Evolutionary conservation across 768 basidiomycete genomes (phyloP).

Genomic region (Phanerochaete sordida): DNA sequence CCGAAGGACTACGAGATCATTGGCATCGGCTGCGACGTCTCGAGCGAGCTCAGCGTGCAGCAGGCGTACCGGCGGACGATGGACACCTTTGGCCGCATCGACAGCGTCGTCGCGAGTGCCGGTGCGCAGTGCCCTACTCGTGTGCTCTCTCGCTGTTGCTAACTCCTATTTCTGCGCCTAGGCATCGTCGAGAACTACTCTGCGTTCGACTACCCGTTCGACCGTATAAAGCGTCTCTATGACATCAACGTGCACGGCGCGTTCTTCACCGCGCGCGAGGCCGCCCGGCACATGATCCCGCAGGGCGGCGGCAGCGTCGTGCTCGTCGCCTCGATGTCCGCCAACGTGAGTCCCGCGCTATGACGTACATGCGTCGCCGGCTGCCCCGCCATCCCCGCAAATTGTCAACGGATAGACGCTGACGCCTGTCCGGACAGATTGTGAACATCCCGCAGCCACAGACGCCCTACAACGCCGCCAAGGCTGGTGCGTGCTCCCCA

Average conservation of each 20-base stretch:
- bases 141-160: conserved; percentile 60
- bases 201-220: conserved; percentile 85
- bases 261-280: conserved; percentile 96
- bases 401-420: background rate
- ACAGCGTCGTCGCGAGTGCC: conserved; percentile 85
- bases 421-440: conserved; percentile 44
- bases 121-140: conserved; percentile 40
- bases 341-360: conserved; percentile 51
- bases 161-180: conserved; percentile 30
- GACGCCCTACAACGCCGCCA: conserved; percentile 95
- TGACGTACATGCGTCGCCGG: background rate
- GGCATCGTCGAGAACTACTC: conserved; percentile 88
- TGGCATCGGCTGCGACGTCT: conserved; percentile 85
- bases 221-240: conserved; percentile 78
- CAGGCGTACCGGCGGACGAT: conserved; percentile 63
- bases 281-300: conserved; percentile 87
- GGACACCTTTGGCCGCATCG: conserved; percentile 66
- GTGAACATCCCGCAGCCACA: conserved; percentile 91
- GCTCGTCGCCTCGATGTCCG: conserved; percentile 89
- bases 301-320: conserved; percentile 77
- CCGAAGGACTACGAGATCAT: conserved; percentile 60
- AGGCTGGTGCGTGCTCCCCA: conserved; percentile 57
- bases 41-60: conserved; percentile 76
- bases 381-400: background rate
- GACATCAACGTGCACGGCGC: conserved; percentile 94